Percentiles rank a stretch among this genome's conserved stretches.
Conservation (phyloP, 2,329 filamentous ascomycete genomes). For the Sporothrix brasiliensis region DNA sequence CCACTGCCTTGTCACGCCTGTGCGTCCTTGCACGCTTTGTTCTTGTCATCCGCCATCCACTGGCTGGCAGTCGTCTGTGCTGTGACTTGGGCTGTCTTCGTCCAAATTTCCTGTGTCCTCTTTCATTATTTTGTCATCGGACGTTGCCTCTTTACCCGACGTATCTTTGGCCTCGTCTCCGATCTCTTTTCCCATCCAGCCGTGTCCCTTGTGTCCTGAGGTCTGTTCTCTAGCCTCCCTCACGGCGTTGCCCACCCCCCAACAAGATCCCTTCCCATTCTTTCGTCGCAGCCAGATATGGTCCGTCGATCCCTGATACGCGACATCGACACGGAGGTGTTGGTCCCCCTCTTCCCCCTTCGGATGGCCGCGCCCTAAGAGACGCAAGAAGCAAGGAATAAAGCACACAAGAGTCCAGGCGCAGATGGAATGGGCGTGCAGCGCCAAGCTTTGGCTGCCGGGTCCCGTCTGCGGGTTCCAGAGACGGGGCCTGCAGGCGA, state of each 20-base stretch:
- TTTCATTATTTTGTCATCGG: neutral
- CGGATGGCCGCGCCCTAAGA: neutral
- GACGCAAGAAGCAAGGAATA: neutral
- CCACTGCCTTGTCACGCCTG: conserved; percentile 21
- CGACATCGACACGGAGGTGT: conserved; percentile 24
- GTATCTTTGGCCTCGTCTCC: conserved; percentile 6
- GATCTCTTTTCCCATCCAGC: conserved; percentile 18
- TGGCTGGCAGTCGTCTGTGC: conserved; percentile 27
- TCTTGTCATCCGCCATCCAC: conserved; percentile 22
- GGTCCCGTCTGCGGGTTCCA: conserved; percentile 28
- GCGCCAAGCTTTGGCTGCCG: conserved; percentile 31
- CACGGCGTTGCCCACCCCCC: neutral
- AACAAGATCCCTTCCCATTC: neutral
- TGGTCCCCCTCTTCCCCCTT: neutral
- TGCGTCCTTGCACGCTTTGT: conserved; percentile 3
- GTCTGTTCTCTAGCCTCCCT: conserved; percentile 17
- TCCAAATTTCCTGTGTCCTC: neutral
- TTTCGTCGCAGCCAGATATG: conserved; percentile 9
- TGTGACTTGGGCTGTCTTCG: conserved; percentile 22
- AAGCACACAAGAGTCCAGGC: neutral
- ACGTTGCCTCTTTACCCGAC: no score
- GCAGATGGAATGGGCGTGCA: conserved; percentile 19
- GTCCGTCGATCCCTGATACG: conserved; percentile 28
- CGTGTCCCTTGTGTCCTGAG: conserved; percentile 13
- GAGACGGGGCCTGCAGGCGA: conserved; percentile 10